Conservation (phyloP, 208 protist genomes). For the Trypanosoma melophagium region DNA sequence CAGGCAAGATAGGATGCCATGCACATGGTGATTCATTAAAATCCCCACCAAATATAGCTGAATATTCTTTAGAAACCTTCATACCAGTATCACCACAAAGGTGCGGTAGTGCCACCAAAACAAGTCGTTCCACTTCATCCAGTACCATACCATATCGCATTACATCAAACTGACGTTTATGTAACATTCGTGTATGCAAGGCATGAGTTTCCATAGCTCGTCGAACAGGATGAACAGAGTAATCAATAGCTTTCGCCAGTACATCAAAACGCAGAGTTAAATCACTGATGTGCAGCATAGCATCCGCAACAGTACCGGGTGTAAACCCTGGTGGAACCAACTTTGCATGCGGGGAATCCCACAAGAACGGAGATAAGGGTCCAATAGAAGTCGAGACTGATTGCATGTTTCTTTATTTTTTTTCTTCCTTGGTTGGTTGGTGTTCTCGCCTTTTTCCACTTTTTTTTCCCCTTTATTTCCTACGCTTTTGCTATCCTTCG, state of each 20-base stretch:
- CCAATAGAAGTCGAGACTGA: slow-evolving; percentile 31
- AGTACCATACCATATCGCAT: slow-evolving; percentile 82
- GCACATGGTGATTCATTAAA: slow-evolving; percentile 36
- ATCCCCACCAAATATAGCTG: slow-evolving; percentile 47
- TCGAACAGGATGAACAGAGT: slow-evolving; percentile 62
- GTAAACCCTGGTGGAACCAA: slow-evolving; percentile 34
- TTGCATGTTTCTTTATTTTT: slow-evolving; percentile 45
- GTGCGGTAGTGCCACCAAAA: slow-evolving; percentile 56
- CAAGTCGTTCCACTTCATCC: slow-evolving; percentile 57
- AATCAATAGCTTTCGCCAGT: slow-evolving; percentile 48
- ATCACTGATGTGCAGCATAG: slow-evolving; percentile 47
- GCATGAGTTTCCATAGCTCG: slow-evolving; percentile 53
- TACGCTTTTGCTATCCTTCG: not conserved
- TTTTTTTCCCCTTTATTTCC: slow-evolving; percentile 1
- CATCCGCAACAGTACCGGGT: slow-evolving; percentile 41
- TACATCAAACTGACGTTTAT: slow-evolving; percentile 79
- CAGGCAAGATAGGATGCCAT: slow-evolving; percentile 61
- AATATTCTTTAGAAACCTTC: slow-evolving; percentile 58
- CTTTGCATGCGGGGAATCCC: slow-evolving; percentile 33
- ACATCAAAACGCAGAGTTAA: slow-evolving; percentile 72
- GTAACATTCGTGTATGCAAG: slow-evolving; percentile 52
- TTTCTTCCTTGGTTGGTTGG: too few species aligned
- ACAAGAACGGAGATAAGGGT: slow-evolving; percentile 75
- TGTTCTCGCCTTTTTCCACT: too few species aligned
- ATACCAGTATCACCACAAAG: slow-evolving; percentile 49